Evolutionary conservation across 768 basidiomycete species (phyloP), one percentile per base, ranked within the genome.

Genomic region (Lactarius trivialis): DNA sequence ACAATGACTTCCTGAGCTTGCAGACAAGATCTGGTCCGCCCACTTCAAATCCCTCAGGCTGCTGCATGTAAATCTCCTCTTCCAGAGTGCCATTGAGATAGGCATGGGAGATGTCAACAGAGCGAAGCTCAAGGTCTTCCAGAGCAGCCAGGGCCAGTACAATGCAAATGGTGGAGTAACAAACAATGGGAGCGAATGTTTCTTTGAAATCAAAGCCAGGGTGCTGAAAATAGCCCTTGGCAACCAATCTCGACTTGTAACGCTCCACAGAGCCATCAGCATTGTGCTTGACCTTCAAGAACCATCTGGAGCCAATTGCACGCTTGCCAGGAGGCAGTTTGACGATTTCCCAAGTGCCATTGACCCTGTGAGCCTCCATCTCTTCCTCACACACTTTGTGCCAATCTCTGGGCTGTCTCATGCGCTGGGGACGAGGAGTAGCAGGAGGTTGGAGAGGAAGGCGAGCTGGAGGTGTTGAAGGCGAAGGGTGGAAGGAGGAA

Each of bases 291-390:
- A 39, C 37, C 37, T 39, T 17, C 21, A 45, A 24, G 43, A 24
- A 45, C 56, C 56, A 56, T 39, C 57, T 51, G 7, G 32, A 63
- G 37, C 56, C 61, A 19, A 51, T 51, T 51, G 50, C 50, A 30
- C 17, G 45, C 45, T 48, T 48, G 21, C 45, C 45, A 48, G 45
- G 26, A 50, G 21, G 48, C 11, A 64, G n/a, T 30, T 45, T 51
- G 11, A 60, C 32, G 0, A 21, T 28, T 28, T 51, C 50, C 50
- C 50, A 51, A 3, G 50, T 51, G 28, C 50, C 26, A 41, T 43
- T 43, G 19, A 56, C 0, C 11, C 39, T 56, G 55, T 56, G 55
- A 2, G 55, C 55, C 55, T 56, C 39, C 55, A 56, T 43, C 30
- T 56, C 55, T 32, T 56, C 39, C 12, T 56, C 19, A 37, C 30